Evolutionary conservation across 106 monocot genomes (phyloP), one percentile per base, ranked within the genome.

Genomic region (Cymbidium sinense): DNA sequence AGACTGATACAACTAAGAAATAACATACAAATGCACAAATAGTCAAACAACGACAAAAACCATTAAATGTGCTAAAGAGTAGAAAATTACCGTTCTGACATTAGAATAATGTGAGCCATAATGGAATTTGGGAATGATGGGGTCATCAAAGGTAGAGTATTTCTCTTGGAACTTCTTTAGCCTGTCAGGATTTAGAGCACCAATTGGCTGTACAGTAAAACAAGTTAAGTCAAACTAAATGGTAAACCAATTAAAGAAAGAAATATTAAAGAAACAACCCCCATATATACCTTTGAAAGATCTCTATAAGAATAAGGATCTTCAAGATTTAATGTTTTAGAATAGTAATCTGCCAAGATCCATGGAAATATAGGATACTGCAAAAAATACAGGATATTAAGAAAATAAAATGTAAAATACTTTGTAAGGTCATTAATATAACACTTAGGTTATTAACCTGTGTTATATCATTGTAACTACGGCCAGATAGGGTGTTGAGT

Each of bases 311-410:
- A 84, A 70, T 84, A 82, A 81, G 94, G 86, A 88, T 99, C 67
- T 23, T 52, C 76, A 79, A 95, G 88, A 85, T 99, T 85, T 77
- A 99, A 87, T 25, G 76, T 81, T 69, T 79, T 85, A 6, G 99
- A 99, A 43, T 43, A 65, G 55, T 99, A 99, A 86, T 99, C 99
- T 20, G 95, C 83, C 77, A 99, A 54, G 73, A 99, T 86, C 99
- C 99, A 99, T 74, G 99, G 99, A 43, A 99, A 99, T 87, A 99
- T 91, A 83, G 99, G 99, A 89, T 99, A 99, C 99, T 99, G 87
- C 83, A 88, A 79, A 70, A 28, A 47, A 19, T 61, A 65, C 15
- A 77, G 81, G 43, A 70, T 11, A 64, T 43, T 70, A 33, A 35
- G 13, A 34, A 70, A 4, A 62, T 54, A 20, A 62, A 36, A 36